Evolutionary conservation across 2,329 filamentous ascomycete genomes (phyloP), one percentile per base, ranked within the genome.

Genomic region (Didymella keratinophila): DNA sequence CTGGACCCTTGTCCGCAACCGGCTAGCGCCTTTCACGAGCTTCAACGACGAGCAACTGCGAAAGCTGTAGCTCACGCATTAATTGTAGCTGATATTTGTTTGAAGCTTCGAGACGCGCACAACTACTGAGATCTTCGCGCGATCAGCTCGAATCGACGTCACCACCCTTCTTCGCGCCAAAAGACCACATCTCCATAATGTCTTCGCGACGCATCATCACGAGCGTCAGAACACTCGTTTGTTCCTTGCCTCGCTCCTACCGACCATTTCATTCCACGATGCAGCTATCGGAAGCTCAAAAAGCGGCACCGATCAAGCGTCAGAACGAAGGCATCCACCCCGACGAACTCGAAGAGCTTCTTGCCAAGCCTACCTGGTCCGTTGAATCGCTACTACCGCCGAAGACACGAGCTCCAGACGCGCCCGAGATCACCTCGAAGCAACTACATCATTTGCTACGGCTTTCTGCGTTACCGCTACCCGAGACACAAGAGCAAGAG

Each of bases 371-470:
- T 21, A 89, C 86, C 47, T 97, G 93, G 93, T 97, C 93, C 44
- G 88, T 96, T 65, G 82, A 86, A 32, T 89, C 90, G 9, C 86
- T 97, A 5, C 82, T 95, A 0, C 86, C 89, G 71, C 60, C 73
- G 1, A 67, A 76, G 44, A 57, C 63, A 2, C 49, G 67, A 43
- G 36, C 76, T n/a, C 43, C 71, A 45, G 61, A 73, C 18, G 64
- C 70, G 1, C 74, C 76, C 37, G 73, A 59, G 56, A 84, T 96
- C 61, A 87, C 89, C 0, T 80, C 87, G 0, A 74, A 86, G 43
- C 88, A 92, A 74, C 84, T 98, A 0, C 87, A 86, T 67, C 94
- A 97, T 76, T 87, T 98, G 10, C 88, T 97, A 34, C 90, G 91
- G 18, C 88, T 98, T 37, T 96, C 93, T 4, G 93, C 94, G 14